Conservation (phyloP, 2,329 filamentous ascomycete genomes). For the Xylaria sp. region DNA sequence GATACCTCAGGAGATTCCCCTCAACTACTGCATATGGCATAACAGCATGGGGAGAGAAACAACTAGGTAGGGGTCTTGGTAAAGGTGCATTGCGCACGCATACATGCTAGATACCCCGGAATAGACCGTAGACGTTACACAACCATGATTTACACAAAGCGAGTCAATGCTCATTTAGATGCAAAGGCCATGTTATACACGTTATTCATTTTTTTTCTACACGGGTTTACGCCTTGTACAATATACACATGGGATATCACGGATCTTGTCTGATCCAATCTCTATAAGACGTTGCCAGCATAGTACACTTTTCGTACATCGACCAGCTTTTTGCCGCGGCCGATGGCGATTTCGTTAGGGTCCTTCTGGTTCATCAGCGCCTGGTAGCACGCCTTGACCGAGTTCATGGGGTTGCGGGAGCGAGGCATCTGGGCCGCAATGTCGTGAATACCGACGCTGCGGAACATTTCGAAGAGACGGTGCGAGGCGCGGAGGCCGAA, state of each 20-base stretch:
- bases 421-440: constrained; percentile 84
- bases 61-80: background rate
- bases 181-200: constrained; percentile 7
- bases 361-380: constrained; percentile 85
- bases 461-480: constrained; percentile 94
- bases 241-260: constrained; percentile 39
- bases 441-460: constrained; percentile 86
- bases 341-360: constrained; percentile 89
- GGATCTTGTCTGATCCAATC: background rate
- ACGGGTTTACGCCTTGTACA: constrained; percentile 34
- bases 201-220: constrained; percentile 23
- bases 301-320: constrained; percentile 98
- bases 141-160: background rate
- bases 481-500: constrained; percentile 93
- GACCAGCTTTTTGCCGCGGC: constrained; percentile 92
- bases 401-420: constrained; percentile 96
- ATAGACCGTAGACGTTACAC: constrained; percentile 3
- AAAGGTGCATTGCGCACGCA: background rate
- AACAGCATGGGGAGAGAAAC: background rate
- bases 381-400: constrained; percentile 88
- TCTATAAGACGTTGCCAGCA: constrained; percentile 51
- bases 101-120: constrained; percentile 9
- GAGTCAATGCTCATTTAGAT: background rate
- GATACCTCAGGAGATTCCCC: background rate
- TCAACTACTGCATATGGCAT: background rate